Base-by-base conservation (phyloP, 2,329 filamentous ascomycete genomes). In the Fusarium guadeloupense region DNA sequence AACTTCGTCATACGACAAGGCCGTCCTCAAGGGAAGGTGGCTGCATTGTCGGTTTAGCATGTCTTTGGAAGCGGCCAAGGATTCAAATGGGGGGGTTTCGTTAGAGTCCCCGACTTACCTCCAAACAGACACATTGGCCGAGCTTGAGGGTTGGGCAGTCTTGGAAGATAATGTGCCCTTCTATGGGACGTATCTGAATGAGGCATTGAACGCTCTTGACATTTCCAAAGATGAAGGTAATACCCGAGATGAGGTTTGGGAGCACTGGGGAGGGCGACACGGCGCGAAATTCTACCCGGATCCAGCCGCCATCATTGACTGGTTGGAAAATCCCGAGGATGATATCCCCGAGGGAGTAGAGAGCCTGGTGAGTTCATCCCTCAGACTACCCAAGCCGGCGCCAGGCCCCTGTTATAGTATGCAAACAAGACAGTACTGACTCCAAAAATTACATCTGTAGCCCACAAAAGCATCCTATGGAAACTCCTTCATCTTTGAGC, bases 31-130 rank as follows among this genome's bases (percentile, higher is more conserved):
- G 28, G 52, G 52, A 13, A 3, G 10, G 5, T 35, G 10, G 9
- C 40, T 51, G 3, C 40, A 37, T 41, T 55, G 46, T 10, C 28
- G 21, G 8, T 35, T 55, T 40, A 35, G 16, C 12, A 40, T 45
- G 45, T 51, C 52, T 20, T 4, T 41, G 23, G 40, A 39, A 30
- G 52, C 28, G 14, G 34, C 37, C 13, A 9, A 37, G 23, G 40
- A n/a, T 4, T 19, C 35, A 17, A 51, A 45, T 3, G 9, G 16
- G 8, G 40, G 52, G 17, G 26, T 16, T n/a, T 55, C 52, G 7
- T 8, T 50, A 34, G 52, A 55, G 34, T 17, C 52, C 12, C 28
- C 34, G 4, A 9, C 16, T 4, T 45, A 50, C 39, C 26, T 50
- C 5, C 52, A 55, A 13, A 9, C 9, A 21, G 6, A 31, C 12